phyloP scores from a whole-genome alignment of 352 stramenopile species.

The Phytophthora pisi region DNA sequence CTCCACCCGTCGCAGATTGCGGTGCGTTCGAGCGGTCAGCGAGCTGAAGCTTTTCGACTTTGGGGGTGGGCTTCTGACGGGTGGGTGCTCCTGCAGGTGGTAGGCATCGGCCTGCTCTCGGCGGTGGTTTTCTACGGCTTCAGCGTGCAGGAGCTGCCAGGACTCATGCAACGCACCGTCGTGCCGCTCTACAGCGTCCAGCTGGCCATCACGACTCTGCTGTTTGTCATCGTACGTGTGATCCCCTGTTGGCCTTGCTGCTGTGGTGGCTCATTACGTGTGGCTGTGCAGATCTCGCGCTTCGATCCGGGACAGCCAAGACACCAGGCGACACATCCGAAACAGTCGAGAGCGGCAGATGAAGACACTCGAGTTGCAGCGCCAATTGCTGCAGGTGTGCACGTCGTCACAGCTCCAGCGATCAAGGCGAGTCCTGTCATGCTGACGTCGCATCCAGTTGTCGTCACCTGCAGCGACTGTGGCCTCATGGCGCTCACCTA shows the following conservation, averaged over 20 bases:
- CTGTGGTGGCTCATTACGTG: not conserved
- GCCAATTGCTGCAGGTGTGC: not conserved
- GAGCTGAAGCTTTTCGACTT: not conserved
- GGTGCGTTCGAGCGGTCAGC: conserved; percentile 19
- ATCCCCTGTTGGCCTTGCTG: not conserved
- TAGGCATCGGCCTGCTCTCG: conserved; percentile 41
- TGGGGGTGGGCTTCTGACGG: not conserved
- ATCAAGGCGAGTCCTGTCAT: conserved; percentile 3
- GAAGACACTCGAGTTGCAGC: conserved; percentile 8
- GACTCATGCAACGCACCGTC: conserved; percentile 39
- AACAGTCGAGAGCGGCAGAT: not conserved
- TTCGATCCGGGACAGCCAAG: conserved; percentile 40
- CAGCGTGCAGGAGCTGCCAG: conserved; percentile 50
- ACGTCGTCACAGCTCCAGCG: not conserved
- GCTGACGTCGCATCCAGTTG: conserved; percentile 17
- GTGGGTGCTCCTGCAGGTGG: conserved; percentile 34
- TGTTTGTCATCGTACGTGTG: conserved; percentile 39
- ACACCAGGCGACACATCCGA: conserved; percentile 9
- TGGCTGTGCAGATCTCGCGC: conserved; percentile 51
- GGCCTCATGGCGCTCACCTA: conserved; percentile 24
- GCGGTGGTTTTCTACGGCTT: conserved; percentile 52
- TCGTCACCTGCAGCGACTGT: conserved; percentile 44
- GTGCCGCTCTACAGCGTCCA: conserved; percentile 53
- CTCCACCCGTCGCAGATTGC: conserved; percentile 46
- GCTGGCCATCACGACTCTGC: conserved; percentile 37